Percentiles rank a stretch among this genome's conserved stretches.
These are phyloP conservation scores for Aspergillus thermomutatus DNA, from an alignment of 2,329 filamentous ascomycete genomes.

Conservation along the genomic window DNA sequence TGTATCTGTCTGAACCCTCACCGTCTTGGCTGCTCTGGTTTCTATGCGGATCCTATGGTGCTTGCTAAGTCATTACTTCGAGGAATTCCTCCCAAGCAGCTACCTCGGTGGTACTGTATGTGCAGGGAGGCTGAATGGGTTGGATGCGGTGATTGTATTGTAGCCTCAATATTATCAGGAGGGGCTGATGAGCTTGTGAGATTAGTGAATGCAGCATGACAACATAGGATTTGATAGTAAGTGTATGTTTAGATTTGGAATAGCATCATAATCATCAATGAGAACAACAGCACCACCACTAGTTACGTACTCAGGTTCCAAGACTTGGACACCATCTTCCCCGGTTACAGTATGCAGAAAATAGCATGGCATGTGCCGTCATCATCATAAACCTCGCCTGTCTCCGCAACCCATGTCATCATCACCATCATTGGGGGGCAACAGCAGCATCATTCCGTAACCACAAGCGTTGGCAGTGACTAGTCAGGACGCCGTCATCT, in stretches of 20 bases:
- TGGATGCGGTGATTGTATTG: neutral
- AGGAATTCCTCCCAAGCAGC: neutral
- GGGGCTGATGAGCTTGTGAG: neutral
- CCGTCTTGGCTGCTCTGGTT: neutral
- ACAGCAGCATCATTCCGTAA: neutral
- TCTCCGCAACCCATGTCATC: neutral
- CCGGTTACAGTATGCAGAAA: neutral
- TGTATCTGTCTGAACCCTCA: neutral
- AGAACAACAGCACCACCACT: neutral
- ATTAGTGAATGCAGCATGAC: neutral
- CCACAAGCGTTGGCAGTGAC: neutral
- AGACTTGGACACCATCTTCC: neutral
- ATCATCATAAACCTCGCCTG: neutral
- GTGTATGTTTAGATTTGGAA: neutral
- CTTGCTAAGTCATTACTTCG: neutral
- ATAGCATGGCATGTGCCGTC: neutral
- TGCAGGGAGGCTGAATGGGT: neutral
- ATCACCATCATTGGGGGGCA: neutral
- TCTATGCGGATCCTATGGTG: neutral
- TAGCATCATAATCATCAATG: neutral
- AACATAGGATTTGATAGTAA: neutral
- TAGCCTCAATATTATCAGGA: neutral
- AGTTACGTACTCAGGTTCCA: neutral
- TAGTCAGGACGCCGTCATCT: neutral
- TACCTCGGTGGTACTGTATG: neutral